Conservation (phyloP, 345 rosid genomes). For the Populus alba region DNA sequence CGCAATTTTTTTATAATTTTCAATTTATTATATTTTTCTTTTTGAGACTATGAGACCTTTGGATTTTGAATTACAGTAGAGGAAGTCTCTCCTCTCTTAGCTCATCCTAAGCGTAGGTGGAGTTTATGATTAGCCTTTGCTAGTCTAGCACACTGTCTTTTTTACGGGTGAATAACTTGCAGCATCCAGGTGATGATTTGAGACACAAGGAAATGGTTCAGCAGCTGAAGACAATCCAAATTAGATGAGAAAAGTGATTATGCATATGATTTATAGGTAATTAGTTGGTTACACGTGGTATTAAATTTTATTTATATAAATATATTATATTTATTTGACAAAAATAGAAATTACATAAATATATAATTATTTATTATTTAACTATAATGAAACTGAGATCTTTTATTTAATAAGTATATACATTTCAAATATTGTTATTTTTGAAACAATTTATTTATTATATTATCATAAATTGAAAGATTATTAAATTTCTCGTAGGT, state of each 20-base stretch:
- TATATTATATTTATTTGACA: too few species aligned
- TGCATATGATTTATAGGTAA: background rate
- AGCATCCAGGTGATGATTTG: background rate
- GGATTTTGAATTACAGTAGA: background rate
- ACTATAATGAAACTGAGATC: rapidly evolving
- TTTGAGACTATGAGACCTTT: too few species aligned
- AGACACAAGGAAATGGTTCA: background rate
- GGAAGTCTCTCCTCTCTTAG: background rate
- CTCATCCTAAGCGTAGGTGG: background rate
- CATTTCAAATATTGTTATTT: too few species aligned
- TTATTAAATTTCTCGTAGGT: too few species aligned
- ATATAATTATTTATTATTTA: too few species aligned
- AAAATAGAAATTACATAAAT: too few species aligned
- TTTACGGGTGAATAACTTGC: background rate
- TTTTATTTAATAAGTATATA: too few species aligned
- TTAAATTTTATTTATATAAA: too few species aligned
- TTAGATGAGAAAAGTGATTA: background rate
- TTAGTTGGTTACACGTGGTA: too few species aligned
- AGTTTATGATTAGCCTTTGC: background rate
- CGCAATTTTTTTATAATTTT: too few species aligned
- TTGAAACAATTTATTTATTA: too few species aligned
- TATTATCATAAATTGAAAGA: too few species aligned
- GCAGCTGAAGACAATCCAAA: background rate
- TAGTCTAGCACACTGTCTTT: background rate
- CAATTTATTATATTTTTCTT: background rate